Evolutionary conservation across 495 filamentous ascomycete species (phyloP).

Genomic region (Thermothielavioides terrestris): DNA sequence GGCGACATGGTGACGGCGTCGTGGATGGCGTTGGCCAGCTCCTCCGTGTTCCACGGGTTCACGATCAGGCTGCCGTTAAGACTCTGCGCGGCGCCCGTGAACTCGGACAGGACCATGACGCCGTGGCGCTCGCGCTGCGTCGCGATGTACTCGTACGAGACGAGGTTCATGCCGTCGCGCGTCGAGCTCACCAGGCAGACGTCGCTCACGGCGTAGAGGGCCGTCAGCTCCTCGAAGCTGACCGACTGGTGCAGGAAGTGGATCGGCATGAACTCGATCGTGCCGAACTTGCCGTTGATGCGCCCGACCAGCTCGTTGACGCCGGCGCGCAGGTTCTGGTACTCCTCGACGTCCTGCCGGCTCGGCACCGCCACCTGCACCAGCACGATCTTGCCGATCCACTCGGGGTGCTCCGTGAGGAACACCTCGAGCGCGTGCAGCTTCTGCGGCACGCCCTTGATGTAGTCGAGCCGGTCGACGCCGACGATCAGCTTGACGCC

Average conservation of each 20-base stretch:
- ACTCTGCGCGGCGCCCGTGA: constrained; percentile 80
- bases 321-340: constrained; percentile 84
- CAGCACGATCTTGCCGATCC: constrained; percentile 82
- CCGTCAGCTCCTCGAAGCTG: constrained; percentile 80
- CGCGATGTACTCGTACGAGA: constrained; percentile 93
- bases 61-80: constrained; percentile 80
- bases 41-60: constrained; percentile 86
- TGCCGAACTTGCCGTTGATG: constrained; percentile 90
- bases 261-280: constrained; percentile 86
- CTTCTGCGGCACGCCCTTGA: constrained; percentile 95
- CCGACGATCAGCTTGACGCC: constrained; percentile 86
- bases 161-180: constrained; percentile 95
- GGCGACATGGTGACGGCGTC: constrained; percentile 76
- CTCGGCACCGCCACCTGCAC: constrained; percentile 92
- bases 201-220: constrained; percentile 82
- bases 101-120: constrained; percentile 86
- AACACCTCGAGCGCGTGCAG: constrained; percentile 86
- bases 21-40: constrained; percentile 77
- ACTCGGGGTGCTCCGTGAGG: constrained; percentile 83
- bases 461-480: constrained; percentile 88
- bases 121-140: constrained; percentile 77
- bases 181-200: constrained; percentile 84
- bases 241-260: constrained; percentile 92
- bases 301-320: constrained; percentile 83
- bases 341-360: constrained; percentile 89